phyloP scores from a whole-genome alignment of 805 yeast species.

The Metschnikowia anglica region DNA sequence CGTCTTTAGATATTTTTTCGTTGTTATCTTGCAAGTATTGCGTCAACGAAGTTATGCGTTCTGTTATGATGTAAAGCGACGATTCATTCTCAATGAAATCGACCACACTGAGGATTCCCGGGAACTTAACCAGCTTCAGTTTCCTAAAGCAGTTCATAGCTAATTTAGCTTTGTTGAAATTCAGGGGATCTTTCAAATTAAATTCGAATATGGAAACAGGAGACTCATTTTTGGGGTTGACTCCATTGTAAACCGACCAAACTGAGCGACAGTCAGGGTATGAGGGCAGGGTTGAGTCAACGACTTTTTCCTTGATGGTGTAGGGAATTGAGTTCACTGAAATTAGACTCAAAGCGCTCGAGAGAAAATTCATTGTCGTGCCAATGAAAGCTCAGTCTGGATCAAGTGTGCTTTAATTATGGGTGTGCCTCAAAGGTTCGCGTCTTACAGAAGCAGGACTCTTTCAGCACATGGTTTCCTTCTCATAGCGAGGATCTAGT shows the following conservation, averaged over 20 bases:
- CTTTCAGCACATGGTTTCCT: too few species aligned
- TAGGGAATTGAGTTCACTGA: conserved; percentile 63
- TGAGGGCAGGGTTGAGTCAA: conserved; percentile 25
- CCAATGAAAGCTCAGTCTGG: not conserved
- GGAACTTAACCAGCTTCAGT: conserved; percentile 60
- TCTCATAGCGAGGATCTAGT: too few species aligned
- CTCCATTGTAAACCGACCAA: conserved; percentile 67
- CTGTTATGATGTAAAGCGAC: conserved; percentile 61
- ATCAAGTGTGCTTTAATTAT: too few species aligned
- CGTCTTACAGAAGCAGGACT: too few species aligned
- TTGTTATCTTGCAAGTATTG: conserved; percentile 36
- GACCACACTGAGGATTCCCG: conserved; percentile 62
- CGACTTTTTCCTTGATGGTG: conserved; percentile 46
- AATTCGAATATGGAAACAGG: conserved; percentile 67
- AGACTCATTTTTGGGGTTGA: conserved; percentile 49
- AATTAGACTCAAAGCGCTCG: conserved; percentile 57
- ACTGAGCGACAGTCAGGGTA: conserved; percentile 37
- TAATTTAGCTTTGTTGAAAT: conserved; percentile 26
- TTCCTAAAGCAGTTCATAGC: conserved; percentile 42
- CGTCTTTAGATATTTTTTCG: conserved; percentile 28
- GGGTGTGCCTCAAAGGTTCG: too few species aligned
- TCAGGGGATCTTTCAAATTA: conserved; percentile 43
- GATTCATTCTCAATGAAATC: conserved; percentile 66
- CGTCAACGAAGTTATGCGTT: conserved; percentile 56
- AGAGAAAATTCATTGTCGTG: conserved; percentile 64